Base-by-base conservation (phyloP, 2,329 filamentous ascomycete genomes). In the Fragosphaeria purpurea region DNA sequence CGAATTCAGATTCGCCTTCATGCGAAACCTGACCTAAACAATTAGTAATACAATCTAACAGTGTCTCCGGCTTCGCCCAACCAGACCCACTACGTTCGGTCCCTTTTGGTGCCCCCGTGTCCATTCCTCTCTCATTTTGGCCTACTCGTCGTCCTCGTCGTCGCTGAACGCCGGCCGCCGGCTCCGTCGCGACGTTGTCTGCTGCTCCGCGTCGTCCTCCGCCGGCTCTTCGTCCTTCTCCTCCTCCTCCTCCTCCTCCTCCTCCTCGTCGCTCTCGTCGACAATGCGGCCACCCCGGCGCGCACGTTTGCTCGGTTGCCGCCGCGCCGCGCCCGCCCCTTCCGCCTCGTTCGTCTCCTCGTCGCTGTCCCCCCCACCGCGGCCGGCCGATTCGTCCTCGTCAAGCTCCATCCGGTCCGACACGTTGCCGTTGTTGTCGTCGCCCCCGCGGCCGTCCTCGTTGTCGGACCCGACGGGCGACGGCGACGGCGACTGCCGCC, bases 401-500 rank as follows among this genome's bases (percentile, higher is more conserved):
- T 80, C 76, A 1, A 79, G 67, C 7, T 79, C 75, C 75, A 79
- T 79, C 55, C 63, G 66, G 53, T 76, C 73, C 6, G 67, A 68
- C 9, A 56, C 67, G 22, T 22, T 22, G 22, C 22, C 22, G 4
- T 60, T 61, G 8, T 59, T 59, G 44, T 60, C 60, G 58, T 58
- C 65, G 41, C 67, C 66, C 32, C 61, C 64, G 5, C 56, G 58
- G 40, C 63, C 64, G 35, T 46, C 42, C 32, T 46, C 42, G 22
- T 22, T 22, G 9, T 55, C 51, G 22, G 50, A 48, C 1, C 46
- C 40, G 22, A 22, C 22, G 4, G 39, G 40, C 34, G 39, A 50
- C 48, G 50, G 51, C 60, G 44, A 50, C 59, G 30, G 58, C 61
- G 58, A 59, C 55, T 51, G 47, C 53, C 41, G 56, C 45, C 49